phyloP scores from a whole-genome alignment of 768 basidiomycete genomes.

The Fibroporia radiculosa region DNA sequence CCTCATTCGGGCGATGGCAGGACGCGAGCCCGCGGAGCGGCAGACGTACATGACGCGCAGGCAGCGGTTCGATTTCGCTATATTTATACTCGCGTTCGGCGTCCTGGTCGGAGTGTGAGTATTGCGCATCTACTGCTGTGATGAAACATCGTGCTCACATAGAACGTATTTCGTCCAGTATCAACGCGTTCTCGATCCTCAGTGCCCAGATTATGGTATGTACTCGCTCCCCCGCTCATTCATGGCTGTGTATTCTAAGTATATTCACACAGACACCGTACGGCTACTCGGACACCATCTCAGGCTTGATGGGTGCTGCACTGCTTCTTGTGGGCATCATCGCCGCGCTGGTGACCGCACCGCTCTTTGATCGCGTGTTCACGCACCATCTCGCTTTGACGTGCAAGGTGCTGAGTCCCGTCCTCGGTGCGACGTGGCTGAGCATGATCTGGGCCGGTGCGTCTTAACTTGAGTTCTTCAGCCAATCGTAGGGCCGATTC shows the following conservation, averaged over 20 bases:
- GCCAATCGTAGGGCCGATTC: too few relatives aligned
- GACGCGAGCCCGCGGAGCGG: conserved; percentile 18
- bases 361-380: conserved; percentile 77
- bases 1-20: conserved; percentile 45
- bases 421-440: conserved; percentile 58
- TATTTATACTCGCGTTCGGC: conserved; percentile 55
- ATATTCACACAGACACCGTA: conserved; percentile 44
- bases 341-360: conserved; percentile 58
- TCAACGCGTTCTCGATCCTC: conserved; percentile 58
- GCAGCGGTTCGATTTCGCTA: conserved; percentile 65
- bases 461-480: conserved; percentile 8
- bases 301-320: conserved; percentile 62
- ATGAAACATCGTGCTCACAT: neutral
- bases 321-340: conserved; percentile 66
- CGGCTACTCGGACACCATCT: conserved; percentile 58
- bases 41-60: conserved; percentile 44
- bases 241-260: neutral
- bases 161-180: too few relatives aligned
- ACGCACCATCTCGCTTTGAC: conserved; percentile 62
- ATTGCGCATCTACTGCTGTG: too few relatives aligned
- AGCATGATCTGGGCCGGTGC: conserved; percentile 75
- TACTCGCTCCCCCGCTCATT: conserved; percentile 7
- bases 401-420: conserved; percentile 51
- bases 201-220: conserved; percentile 62
- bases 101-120: conserved; percentile 56